Base-by-base conservation (phyloP, 23 red algal genomes). In the Pyropia haitanensis region DNA sequence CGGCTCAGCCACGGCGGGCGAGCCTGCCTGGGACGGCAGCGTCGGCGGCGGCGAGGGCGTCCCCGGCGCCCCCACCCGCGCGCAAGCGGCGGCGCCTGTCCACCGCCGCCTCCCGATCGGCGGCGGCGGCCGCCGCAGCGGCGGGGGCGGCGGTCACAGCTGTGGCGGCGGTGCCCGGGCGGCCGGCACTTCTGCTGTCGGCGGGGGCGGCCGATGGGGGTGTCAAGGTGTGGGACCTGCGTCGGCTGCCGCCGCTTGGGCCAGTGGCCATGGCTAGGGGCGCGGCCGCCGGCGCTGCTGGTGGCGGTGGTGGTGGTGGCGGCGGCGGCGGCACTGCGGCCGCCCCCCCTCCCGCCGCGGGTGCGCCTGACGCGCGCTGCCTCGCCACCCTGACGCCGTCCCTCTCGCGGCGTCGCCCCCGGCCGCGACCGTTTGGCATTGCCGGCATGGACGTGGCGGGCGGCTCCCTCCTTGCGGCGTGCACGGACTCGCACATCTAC, bases 211-310 rank as follows among this genome's bases (percentile, higher is more conserved):
- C 73, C 14, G 87, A 91, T 59, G 87, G 87, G 5, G 61, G 56
- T 15, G 49, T 91, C 23, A 91, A 91, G 61, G 20, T 91, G 22
- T 91, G 87, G 87, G 87, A 91, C 53, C 30, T 91, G 15, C 55
- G 87, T 14, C 55, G 25, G 19, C 55, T 58, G 55, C 55, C 21
- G 7, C 25, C 55, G 55, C 25, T 12, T 1, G 39, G 39, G 7
- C 5, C 5, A 9, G 39, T 46, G 39, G 39, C 39, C 7, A 12
- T 12, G 8, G 4, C 39, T 13, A 3, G 39, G 2, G 39, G 39
- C 39, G 39, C 4, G 39, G 39, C 8, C 39, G 39, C 13, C 5
- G 39, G 39, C 39, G 10, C 39, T 46, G 39, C 39, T 7, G 39
- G 39, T 46, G 39, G 39, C 39, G 39, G 39, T 46, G 39, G 39